A percentile compares a stretch with the other conserved stretches of the same genome.
These are phyloP conservation scores for Candida frijolesensis DNA, from an alignment of 1,139 yeast species.

Conservation along the genomic window DNA sequence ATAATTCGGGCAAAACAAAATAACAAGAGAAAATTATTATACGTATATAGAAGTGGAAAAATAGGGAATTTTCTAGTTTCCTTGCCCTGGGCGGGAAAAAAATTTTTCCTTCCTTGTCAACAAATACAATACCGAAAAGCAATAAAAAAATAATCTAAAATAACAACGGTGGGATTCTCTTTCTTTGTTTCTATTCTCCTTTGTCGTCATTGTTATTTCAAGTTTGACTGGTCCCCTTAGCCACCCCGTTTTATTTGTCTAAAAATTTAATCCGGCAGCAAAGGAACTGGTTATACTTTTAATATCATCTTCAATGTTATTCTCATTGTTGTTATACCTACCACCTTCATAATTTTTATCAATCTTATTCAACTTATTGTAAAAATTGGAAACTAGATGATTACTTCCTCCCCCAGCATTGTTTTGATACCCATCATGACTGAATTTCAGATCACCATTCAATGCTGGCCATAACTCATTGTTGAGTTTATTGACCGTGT, in stretches of 20 bases:
- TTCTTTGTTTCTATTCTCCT: too few relatives aligned
- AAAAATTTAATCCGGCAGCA: constrained; percentile 41
- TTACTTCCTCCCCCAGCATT: constrained; percentile 12
- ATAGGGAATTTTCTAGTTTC: neutral
- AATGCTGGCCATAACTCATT: constrained; percentile 41
- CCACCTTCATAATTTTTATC: constrained; percentile 21
- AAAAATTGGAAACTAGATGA: constrained; percentile 44
- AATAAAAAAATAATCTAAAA: neutral
- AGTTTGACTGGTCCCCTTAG: too few relatives aligned
- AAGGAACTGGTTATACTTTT: constrained; percentile 49
- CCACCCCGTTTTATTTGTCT: neutral
- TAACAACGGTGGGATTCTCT: neutral
- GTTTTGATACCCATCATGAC: constrained; percentile 17
- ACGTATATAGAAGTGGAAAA: neutral
- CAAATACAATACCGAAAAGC: neutral
- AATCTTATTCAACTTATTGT: constrained; percentile 38
- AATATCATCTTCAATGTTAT: constrained; percentile 48
- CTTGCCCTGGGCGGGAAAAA: neutral
- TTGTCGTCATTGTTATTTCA: too few relatives aligned
- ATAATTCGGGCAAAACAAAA: neutral
- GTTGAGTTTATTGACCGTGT: constrained; percentile 1
- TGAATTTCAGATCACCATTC: constrained; percentile 4
- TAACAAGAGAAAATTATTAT: neutral
- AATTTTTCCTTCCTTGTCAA: neutral
- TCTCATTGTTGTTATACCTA: constrained; percentile 25